phyloP scores from a whole-genome alignment of 805 yeast species.

The Kuraishia borneana region DNA sequence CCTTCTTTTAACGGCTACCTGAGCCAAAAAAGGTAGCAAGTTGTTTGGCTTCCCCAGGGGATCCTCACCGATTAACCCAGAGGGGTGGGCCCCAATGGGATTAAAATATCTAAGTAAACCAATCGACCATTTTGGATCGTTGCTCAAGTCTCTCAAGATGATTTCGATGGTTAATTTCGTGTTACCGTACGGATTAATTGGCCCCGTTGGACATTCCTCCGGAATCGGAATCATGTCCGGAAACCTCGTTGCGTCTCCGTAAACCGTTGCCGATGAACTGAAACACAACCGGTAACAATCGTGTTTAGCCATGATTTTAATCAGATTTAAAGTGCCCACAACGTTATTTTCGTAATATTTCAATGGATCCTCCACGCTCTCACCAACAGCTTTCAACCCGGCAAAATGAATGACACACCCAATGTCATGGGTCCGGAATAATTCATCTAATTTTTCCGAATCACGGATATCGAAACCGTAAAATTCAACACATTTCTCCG shows the following conservation, averaged over 20 bases:
- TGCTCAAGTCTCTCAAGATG: slow-evolving; percentile 43
- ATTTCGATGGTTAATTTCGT: slow-evolving; percentile 61
- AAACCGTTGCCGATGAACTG: slow-evolving; percentile 74
- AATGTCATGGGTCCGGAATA: slow-evolving; percentile 38
- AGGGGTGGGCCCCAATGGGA: slow-evolving; percentile 81
- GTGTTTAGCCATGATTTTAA: slow-evolving; percentile 37
- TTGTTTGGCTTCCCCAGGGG: slow-evolving; percentile 73
- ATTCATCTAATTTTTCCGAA: slow-evolving; percentile 29
- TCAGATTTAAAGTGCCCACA: slow-evolving; percentile 47
- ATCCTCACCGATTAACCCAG: slow-evolving; percentile 73
- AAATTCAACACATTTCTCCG: slow-evolving; percentile 40
- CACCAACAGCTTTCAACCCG: slow-evolving; percentile 77
- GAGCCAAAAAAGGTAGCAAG: slow-evolving; percentile 63
- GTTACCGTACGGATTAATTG: slow-evolving; percentile 70
- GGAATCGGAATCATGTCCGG: slow-evolving; percentile 70
- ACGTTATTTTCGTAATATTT: slow-evolving; percentile 61
- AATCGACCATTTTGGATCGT: slow-evolving; percentile 33
- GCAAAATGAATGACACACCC: slow-evolving; percentile 69
- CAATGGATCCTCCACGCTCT: slow-evolving; percentile 57
- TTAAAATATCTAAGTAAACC: slow-evolving; percentile 72
- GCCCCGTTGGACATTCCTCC: slow-evolving; percentile 63
- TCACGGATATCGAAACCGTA: slow-evolving; percentile 48
- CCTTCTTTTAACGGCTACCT: slow-evolving; percentile 65
- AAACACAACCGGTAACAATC: slow-evolving; percentile 50
- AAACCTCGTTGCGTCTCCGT: slow-evolving; percentile 71